phyloP scores from a whole-genome alignment of 2,329 filamentous ascomycete genomes.

The Colletotrichum musae region DNA sequence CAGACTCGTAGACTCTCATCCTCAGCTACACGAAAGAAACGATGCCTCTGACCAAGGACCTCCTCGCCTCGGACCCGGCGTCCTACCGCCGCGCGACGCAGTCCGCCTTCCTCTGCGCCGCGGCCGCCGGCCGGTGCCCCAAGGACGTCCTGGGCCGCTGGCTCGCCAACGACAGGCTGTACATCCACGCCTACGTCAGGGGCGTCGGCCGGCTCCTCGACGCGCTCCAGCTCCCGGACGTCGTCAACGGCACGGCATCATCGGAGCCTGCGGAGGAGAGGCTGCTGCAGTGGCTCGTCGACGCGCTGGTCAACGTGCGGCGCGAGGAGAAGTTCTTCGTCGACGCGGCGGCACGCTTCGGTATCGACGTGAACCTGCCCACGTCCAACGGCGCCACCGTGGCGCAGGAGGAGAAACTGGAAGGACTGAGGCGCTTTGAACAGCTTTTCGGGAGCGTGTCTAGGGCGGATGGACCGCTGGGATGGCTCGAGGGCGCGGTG shows the following conservation, averaged over 20 bases:
- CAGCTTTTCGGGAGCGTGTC: conserved; percentile 69
- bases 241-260: conserved; percentile 49
- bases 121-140: conserved; percentile 73
- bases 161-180: conserved; percentile 81
- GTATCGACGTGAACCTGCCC: conserved; percentile 63
- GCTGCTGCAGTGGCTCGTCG: conserved; percentile 74
- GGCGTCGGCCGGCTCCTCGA: conserved; percentile 76
- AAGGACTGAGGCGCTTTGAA: conserved; percentile 56
- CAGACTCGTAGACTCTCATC: neutral
- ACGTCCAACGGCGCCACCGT: conserved; percentile 42
- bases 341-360: conserved; percentile 72
- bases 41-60: conserved; percentile 65
- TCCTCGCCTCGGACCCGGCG: conserved; percentile 63
- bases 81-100: conserved; percentile 72
- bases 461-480: conserved; percentile 60
- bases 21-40: neutral
- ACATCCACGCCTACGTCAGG: conserved; percentile 78
- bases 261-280: conserved; percentile 60
- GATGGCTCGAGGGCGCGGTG: conserved; percentile 76
- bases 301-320: conserved; percentile 76
- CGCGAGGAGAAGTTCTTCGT: conserved; percentile 79
- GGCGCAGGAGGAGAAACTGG: conserved; percentile 51
- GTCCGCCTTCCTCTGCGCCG: conserved; percentile 75
- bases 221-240: conserved; percentile 70
- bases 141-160: conserved; percentile 72